A percentile compares a stretch with the other conserved stretches of the same genome.
phyloP scores from a whole-genome alignment of 805 yeast species.

The Myxozyma lipomycoides region DNA sequence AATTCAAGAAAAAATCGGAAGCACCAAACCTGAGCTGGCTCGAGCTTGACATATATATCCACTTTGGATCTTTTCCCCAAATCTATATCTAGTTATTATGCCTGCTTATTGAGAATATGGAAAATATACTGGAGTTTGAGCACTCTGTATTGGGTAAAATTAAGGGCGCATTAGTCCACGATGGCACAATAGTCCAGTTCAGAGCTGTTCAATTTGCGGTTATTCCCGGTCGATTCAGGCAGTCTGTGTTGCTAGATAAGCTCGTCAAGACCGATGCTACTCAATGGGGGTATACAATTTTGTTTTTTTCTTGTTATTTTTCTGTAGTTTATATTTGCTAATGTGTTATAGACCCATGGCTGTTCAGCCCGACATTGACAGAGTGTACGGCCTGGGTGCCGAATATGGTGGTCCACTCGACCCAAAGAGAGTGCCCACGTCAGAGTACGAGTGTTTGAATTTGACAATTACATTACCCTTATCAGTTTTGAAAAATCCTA shows the following conservation, averaged over 20 bases:
- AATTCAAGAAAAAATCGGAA: too few species aligned
- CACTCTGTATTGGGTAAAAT: conserved; percentile 11
- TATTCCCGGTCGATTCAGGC: conserved; percentile 13
- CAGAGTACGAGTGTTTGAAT: conserved; percentile 16
- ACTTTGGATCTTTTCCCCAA: too few species aligned
- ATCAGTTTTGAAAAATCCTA: neutral
- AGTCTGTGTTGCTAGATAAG: conserved; percentile 5
- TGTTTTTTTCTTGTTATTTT: neutral
- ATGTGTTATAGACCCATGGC: neutral
- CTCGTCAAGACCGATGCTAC: conserved; percentile 10
- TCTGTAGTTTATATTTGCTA: too few species aligned
- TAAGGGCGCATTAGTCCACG: conserved; percentile 5
- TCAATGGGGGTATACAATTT: conserved; percentile 3
- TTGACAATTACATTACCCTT: conserved; percentile 14
- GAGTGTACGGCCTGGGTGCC: too few species aligned
- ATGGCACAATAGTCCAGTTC: conserved; percentile 12
- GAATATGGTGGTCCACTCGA: too few species aligned
- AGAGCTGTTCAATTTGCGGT: conserved; percentile 14
- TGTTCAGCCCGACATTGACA: neutral
- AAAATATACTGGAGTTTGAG: neutral
- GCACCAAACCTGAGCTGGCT: too few species aligned
- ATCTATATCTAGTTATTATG: too few species aligned
- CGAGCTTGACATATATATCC: too few species aligned
- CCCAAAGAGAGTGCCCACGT: too few species aligned
- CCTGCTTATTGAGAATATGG: too few species aligned